Evolutionary conservation across 2,329 filamentous ascomycete genomes (phyloP), one percentile per base, ranked within the genome.

Genomic region (Cryphonectria japonica): DNA sequence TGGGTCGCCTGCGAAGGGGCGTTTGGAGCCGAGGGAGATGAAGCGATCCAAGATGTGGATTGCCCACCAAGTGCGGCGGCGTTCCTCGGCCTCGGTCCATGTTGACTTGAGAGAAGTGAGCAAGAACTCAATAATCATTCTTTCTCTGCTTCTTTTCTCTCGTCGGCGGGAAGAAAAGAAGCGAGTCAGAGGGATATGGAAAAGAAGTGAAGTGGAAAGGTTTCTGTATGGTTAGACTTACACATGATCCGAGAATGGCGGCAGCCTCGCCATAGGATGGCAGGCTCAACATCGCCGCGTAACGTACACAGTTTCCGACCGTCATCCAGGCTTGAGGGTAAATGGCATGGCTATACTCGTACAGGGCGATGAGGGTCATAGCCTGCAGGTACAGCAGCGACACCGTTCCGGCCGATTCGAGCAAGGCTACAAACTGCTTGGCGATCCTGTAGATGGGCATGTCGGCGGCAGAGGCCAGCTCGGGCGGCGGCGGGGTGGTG

Each of bases 281-380:
- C 29, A 86, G 75, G 2, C 83, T 83, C n/a, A 86, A 77, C 14
- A 85, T 78, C 59, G 83, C 82, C 11, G 81, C 80, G 73, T 86
- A 84, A 68, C 84, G 77, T 29, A 82, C 79, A 75, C 83, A 84
- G 75, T 79, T 78, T 2, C 82, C 84, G 7, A 84, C 78, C 1
- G 83, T 82, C 76, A 86, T 82, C 79, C 83, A 87, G 19, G 83
- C 84, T 14, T 83, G 82, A 3, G 85, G 85, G 72, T 86, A 86
- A 63, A 87, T 83, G 3, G 79, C 81, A 72, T 87, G 85, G 0
- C 83, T 82, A 70, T 83, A 79, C 74, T 87, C 85, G 74, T 85
- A 86, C 2, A 85, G 76, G 9, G 83, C 79, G 32, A 86, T 77
- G 19, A 87, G 78, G 1, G 86, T 72, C 71, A 82, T 79, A 4